phyloP scores from a whole-genome alignment of 495 filamentous ascomycete species.

The Pyronema domesticum region DNA sequence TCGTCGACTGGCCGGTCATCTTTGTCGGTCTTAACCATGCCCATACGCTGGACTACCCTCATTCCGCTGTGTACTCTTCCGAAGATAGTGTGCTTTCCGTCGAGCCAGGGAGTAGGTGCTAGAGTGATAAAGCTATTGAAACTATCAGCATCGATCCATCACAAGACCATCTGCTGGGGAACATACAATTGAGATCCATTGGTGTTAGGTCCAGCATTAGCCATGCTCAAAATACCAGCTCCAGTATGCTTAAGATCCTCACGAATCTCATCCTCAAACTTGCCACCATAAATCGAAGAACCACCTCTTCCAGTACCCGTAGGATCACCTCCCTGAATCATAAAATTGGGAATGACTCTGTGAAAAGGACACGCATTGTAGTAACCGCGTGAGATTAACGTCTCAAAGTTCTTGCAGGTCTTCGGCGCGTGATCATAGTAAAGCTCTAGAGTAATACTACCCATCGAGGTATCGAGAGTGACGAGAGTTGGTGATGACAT shows the following conservation, averaged over 20 bases:
- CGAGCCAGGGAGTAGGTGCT: conserved; percentile 89
- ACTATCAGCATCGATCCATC: conserved; percentile 5
- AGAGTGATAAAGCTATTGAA: conserved; percentile 64
- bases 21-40: conserved; percentile 63
- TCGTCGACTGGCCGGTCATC: conserved; percentile 71
- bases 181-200: conserved; percentile 57
- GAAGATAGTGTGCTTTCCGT: conserved; percentile 96
- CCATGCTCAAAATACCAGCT: conserved; percentile 87
- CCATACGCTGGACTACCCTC: conserved; percentile 71
- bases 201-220: conserved; percentile 83
- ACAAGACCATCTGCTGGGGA: neutral
- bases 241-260: conserved; percentile 73
- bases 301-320: conserved; percentile 91
- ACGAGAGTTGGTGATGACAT: neutral
- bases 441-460: conserved; percentile 71
- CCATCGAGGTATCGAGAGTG: conserved; percentile 32
- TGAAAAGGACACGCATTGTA: conserved; percentile 57
- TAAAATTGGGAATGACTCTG: conserved; percentile 89
- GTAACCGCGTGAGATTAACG: conserved; percentile 62
- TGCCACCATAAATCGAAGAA: conserved; percentile 76
- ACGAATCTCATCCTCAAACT: conserved; percentile 83
- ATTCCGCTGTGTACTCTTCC: conserved; percentile 78
- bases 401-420: conserved; percentile 79
- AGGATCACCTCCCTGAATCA: conserved; percentile 92
- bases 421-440: conserved; percentile 67